phyloP scores from a whole-genome alignment of 495 filamentous ascomycete genomes.

The Trichoderma virens region DNA sequence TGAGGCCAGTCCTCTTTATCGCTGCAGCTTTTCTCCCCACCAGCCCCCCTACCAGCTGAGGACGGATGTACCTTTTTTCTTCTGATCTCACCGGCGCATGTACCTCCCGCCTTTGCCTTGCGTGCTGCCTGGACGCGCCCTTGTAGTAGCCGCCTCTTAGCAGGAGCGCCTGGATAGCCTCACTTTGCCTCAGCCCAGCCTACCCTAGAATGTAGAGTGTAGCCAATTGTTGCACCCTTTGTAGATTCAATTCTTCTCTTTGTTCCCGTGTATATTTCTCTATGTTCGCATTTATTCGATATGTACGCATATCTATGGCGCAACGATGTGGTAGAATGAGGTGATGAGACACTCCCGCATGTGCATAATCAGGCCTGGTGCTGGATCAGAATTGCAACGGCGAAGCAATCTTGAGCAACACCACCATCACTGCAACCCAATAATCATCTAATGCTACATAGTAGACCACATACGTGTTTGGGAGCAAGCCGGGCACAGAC shows the following conservation, averaged over 20 bases:
- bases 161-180: neutral
- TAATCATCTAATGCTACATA: too few species aligned
- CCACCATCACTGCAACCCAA: too few species aligned
- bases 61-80: neutral
- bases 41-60: neutral
- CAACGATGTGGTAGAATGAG: too few species aligned
- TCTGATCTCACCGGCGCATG: neutral
- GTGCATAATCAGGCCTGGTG: too few species aligned
- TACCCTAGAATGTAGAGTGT: neutral
- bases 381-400: too few species aligned
- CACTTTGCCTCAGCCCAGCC: neutral
- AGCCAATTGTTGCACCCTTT: neutral
- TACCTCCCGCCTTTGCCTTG: neutral
- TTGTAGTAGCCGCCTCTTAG: neutral
- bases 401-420: too few species aligned
- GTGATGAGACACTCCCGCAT: too few species aligned
- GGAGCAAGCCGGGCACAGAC: too few species aligned
- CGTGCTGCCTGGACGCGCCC: neutral
- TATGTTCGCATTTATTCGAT: too few species aligned
- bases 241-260: neutral
- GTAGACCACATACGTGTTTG: too few species aligned
- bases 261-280: neutral
- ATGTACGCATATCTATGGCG: too few species aligned
- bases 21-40: neutral
- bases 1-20: neutral